These are phyloP conservation scores for Penicillium sp. DNA, from an alignment of 2,329 filamentous ascomycete genomes.

Conservation along the genomic window DNA sequence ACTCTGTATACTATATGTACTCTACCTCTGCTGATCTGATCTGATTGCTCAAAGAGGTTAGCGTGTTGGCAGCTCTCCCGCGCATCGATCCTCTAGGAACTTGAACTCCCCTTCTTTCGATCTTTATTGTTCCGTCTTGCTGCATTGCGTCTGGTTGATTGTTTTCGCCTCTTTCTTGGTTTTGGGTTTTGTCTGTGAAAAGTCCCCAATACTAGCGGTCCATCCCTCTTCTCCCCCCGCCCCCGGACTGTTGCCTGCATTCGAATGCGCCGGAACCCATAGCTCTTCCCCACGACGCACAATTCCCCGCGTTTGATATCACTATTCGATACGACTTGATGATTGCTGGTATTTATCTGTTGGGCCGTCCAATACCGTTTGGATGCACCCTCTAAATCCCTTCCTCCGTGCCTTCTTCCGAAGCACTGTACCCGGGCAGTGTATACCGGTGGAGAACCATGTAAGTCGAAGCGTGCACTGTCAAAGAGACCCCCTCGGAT, in stretches of 20 bases:
- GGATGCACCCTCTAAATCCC: constrained; percentile 99
- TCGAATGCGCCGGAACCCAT: constrained; percentile 38
- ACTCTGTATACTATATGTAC: too few relatives aligned
- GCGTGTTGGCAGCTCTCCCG: constrained; percentile 34
- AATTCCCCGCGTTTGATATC: constrained; percentile 23
- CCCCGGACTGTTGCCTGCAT: constrained; percentile 23
- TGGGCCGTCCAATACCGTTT: constrained; percentile 53
- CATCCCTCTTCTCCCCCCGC: constrained; percentile 3
- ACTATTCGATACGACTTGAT: constrained; percentile 41
- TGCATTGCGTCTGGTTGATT: too few relatives aligned
- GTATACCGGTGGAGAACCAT: constrained; percentile 87
- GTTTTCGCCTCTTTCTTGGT: background rate
- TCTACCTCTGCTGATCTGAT: background rate
- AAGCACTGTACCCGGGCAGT: constrained; percentile 89
- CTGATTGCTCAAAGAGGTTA: constrained; percentile 33
- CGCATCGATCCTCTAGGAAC: constrained; percentile 30
- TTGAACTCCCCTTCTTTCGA: too few relatives aligned
- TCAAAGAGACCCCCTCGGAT: constrained; percentile 10
- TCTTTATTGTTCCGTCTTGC: background rate
- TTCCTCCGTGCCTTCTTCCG: constrained; percentile 99
- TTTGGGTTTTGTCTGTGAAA: too few relatives aligned
- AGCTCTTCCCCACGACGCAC: constrained; percentile 36
- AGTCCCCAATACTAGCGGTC: too few relatives aligned
- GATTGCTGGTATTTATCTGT: constrained; percentile 36
- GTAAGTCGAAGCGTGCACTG: constrained; percentile 45